phyloP scores from a whole-genome alignment of 257 asterid species.

The Penstemon eatonii region DNA sequence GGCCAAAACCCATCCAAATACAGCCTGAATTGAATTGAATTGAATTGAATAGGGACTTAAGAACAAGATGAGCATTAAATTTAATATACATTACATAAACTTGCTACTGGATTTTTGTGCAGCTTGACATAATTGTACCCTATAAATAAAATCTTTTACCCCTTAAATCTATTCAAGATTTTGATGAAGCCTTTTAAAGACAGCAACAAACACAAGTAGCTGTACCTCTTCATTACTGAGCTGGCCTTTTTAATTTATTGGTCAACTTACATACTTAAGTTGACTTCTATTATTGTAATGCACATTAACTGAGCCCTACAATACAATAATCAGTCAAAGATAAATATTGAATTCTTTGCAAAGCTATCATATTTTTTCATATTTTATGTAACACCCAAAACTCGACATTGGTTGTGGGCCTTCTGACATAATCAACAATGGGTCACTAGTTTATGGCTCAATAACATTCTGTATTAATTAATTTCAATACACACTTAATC shows the following conservation, averaged over 20 bases:
- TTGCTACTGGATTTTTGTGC: conserved; percentile 12
- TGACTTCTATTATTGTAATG: not conserved
- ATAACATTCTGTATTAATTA: no score
- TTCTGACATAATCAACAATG: no score
- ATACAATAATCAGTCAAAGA: not conserved
- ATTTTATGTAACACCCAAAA: no score
- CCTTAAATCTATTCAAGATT: not conserved
- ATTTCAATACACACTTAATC: no score
- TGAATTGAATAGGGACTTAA: no score
- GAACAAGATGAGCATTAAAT: no score
- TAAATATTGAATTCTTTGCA: no score
- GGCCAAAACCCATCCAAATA: no score
- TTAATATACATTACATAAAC: not conserved
- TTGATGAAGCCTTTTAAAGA: conserved; percentile 7
- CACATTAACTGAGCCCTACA: not conserved
- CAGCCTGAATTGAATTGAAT: no score
- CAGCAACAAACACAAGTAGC: conserved; percentile 1
- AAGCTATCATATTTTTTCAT: no score
- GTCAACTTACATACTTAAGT: not conserved
- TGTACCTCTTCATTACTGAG: not conserved
- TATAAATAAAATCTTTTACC: not conserved
- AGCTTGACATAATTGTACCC: not conserved
- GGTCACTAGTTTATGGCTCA: no score
- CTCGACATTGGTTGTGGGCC: no score
- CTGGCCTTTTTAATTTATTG: not conserved